Conservation (phyloP, 176 grass and related monocot genomes). For the Elymus sibiricus region DNA sequence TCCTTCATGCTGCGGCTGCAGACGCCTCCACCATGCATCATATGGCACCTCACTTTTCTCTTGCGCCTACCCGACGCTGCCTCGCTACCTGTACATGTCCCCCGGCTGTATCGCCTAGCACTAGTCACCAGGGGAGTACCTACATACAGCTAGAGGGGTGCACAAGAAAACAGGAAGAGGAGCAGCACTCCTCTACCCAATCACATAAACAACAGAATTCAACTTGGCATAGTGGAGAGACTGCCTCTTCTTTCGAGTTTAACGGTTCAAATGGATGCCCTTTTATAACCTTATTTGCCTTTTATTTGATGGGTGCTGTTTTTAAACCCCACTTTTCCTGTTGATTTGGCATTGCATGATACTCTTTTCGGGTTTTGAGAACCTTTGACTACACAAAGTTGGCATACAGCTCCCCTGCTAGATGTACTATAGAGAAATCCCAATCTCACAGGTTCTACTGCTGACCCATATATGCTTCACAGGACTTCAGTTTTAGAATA, state of each 20-base stretch:
- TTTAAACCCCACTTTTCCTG: constrained; percentile 5
- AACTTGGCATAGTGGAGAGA: not conserved
- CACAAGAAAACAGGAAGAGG: too few relatives aligned
- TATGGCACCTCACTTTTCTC: too few relatives aligned
- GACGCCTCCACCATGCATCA: too few relatives aligned
- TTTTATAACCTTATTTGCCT: not conserved
- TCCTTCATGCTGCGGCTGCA: too few relatives aligned
- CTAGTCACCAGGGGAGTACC: too few relatives aligned
- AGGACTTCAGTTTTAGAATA: not conserved
- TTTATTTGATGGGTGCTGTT: not conserved
- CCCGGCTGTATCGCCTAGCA: too few relatives aligned
- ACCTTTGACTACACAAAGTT: not conserved
- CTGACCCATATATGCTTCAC: not conserved
- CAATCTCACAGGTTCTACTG: not conserved
- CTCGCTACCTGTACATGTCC: too few relatives aligned
- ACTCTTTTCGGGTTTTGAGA: not conserved
- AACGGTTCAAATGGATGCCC: not conserved
- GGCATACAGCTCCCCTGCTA: constrained; percentile 3
- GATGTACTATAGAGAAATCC: not conserved
- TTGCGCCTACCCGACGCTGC: too few relatives aligned
- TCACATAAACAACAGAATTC: too few relatives aligned
- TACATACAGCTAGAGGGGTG: too few relatives aligned
- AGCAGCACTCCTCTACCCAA: too few relatives aligned
- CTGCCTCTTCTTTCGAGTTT: not conserved
- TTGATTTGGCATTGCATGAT: constrained; percentile 24